Evolutionary conservation across 2,329 filamentous ascomycete genomes (phyloP), one percentile per base, ranked within the genome.

Genomic region (Metarhizium album): DNA sequence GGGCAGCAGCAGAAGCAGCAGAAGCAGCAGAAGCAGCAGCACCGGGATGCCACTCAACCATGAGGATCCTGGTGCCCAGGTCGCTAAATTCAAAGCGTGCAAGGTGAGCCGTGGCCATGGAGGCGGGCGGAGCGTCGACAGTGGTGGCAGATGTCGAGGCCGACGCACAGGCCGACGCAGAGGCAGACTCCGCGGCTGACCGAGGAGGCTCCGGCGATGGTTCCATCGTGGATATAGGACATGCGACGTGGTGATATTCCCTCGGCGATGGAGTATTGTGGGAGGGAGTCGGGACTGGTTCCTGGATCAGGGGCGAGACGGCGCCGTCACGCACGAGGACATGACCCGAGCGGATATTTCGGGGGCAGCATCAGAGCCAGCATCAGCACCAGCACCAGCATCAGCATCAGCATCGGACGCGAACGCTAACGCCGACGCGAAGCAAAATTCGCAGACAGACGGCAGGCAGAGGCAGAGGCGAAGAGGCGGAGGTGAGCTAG

Each of bases 1-100:
- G 23, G 37, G 48, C 24, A 22, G 47, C 20, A 52, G 48, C 52
- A 29, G 20, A 20, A 43, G 11, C 20, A 13, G 16, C n/a, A 40
- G n/a, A 5, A 18, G 37, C 20, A 40, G 33, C 11, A 13, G 14
- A 8, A 13, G 33, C 33, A 13, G 33, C 33, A 6, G 33, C 14
- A 35, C 33, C n/a, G 14, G 68, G 64, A 63, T 87, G 82, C 90
- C 90, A 95, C 66, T 95, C 89, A 38, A 95, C 84, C 88, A 95
- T 93, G 59, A 95, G 72, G 55, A 95, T 84, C 72, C 95, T 95
- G 55, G 88, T 94, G 40, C 89, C 89, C 57, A 90, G 85, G 60
- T 88, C 87, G 47, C 82, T 85, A 64, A 95, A 94, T 65, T 95
- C 90, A 68, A 94, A 95, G 53, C 90, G 83, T 45, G 88, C 74